Conservation (phyloP, 1,284 basidiomycete species). For the Melampsora larici-populina region DNA sequence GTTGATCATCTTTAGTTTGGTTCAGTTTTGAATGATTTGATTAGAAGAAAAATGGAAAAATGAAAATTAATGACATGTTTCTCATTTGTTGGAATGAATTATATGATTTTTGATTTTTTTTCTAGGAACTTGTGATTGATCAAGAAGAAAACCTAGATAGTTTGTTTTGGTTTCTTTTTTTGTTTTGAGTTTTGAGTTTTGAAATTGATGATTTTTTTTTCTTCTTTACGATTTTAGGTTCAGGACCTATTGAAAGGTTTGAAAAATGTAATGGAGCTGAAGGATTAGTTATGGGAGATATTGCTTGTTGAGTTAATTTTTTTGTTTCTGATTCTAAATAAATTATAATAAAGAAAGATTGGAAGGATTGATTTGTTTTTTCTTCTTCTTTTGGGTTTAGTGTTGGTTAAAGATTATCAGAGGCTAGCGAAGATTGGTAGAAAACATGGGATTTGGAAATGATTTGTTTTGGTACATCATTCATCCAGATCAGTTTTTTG, state of each 20-base stretch:
- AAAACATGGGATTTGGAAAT: constrained; percentile 13
- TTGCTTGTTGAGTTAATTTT: constrained; percentile 15
- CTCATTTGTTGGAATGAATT: background rate
- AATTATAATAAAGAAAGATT: background rate
- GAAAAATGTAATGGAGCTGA: constrained; percentile 25
- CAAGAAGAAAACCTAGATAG: too few relatives aligned
- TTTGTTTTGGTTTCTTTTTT: background rate
- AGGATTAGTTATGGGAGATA: constrained; percentile 14
- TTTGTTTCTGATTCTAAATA: background rate
- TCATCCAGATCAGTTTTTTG: too few relatives aligned
- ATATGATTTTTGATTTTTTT: background rate
- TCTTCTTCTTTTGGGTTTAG: background rate
- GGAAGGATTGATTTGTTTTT: background rate
- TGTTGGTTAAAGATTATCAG: constrained; percentile 37
- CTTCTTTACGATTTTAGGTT: background rate
- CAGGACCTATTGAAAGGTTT: constrained; percentile 25
- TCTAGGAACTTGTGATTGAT: background rate
- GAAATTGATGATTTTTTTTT: background rate
- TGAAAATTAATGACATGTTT: background rate
- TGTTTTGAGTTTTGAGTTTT: background rate
- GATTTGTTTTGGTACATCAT: background rate
- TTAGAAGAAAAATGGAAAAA: background rate
- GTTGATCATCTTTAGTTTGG: background rate
- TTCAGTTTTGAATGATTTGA: background rate
- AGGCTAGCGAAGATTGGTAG: constrained; percentile 26